phyloP scores from a whole-genome alignment of 306 rosid genomes.

The Ormosia semicastrata region DNA sequence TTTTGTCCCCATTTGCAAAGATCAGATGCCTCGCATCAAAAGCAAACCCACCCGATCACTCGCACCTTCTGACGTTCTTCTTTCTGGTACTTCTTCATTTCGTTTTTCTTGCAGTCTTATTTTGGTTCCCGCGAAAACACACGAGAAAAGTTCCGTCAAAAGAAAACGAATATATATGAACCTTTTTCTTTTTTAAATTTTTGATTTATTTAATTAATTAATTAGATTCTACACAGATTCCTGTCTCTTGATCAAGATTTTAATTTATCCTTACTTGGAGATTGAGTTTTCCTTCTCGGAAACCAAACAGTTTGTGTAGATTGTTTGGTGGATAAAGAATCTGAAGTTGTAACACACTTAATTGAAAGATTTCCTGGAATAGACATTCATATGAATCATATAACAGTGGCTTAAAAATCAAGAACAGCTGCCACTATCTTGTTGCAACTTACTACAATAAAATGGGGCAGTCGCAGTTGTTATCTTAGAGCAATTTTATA shows the following conservation, averaged over 20 bases:
- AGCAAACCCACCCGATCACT: conserved; percentile 30
- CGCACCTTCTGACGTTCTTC: no score
- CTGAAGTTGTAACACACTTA: background rate
- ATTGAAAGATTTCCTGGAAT: background rate
- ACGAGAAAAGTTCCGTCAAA: background rate
- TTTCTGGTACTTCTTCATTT: conserved; percentile 24
- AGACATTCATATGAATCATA: no score
- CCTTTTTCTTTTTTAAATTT: no score
- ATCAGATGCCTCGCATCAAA: conserved; percentile 41
- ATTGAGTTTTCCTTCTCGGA: background rate
- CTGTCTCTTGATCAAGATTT: background rate
- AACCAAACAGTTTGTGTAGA: background rate
- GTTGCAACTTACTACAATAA: background rate
- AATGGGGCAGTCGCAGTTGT: background rate
- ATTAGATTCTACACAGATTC: background rate
- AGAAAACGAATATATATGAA: background rate
- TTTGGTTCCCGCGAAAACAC: no score
- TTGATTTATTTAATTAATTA: background rate
- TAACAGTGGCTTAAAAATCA: no score
- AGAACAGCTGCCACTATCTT: background rate
- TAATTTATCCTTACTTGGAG: background rate
- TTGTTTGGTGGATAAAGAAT: background rate
- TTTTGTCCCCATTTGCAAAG: background rate
- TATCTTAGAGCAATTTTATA: background rate
- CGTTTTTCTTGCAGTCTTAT: no score